phyloP scores from a whole-genome alignment of 257 asterid species.

The Penstemon eatonii region DNA sequence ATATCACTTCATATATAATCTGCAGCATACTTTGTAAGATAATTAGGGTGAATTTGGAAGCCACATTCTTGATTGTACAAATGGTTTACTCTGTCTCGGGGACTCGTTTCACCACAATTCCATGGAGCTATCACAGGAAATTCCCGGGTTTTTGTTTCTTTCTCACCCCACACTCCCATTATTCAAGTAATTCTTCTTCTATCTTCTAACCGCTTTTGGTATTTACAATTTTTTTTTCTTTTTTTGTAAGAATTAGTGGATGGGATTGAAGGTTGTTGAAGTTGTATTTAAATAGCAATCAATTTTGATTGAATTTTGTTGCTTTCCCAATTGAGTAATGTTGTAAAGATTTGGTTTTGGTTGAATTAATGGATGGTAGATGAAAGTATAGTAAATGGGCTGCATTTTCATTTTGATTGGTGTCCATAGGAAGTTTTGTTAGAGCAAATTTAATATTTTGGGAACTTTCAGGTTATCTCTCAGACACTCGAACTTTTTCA shows the following conservation, averaged over 20 bases:
- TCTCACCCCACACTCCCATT: constrained; percentile 19
- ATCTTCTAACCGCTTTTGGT: background rate
- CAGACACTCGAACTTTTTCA: background rate
- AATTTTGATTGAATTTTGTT: background rate
- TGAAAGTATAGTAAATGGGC: background rate
- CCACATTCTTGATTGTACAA: constrained; percentile 18
- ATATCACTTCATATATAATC: constrained; percentile 33
- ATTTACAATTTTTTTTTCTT: background rate
- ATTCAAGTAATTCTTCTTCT: constrained; percentile 35
- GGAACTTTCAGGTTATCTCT: background rate
- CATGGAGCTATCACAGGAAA: constrained; percentile 33
- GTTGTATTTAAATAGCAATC: no score
- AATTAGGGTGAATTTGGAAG: constrained; percentile 4
- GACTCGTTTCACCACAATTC: constrained; percentile 29
- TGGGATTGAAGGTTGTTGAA: no score
- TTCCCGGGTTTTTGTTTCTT: constrained; percentile 24
- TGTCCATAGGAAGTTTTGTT: background rate
- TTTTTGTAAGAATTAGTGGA: background rate
- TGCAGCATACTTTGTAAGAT: background rate
- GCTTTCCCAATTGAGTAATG: background rate
- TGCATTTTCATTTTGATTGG: background rate
- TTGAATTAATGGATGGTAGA: background rate
- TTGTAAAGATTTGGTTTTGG: constrained; percentile 1
- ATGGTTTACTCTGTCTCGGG: constrained; percentile 26
- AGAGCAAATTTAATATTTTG: background rate